Percentiles rank a stretch among this genome's conserved stretches.
Evolutionary conservation across 2,329 filamentous ascomycete species (phyloP).

Genomic region (Sporothrix pseudoabietina): DNA sequence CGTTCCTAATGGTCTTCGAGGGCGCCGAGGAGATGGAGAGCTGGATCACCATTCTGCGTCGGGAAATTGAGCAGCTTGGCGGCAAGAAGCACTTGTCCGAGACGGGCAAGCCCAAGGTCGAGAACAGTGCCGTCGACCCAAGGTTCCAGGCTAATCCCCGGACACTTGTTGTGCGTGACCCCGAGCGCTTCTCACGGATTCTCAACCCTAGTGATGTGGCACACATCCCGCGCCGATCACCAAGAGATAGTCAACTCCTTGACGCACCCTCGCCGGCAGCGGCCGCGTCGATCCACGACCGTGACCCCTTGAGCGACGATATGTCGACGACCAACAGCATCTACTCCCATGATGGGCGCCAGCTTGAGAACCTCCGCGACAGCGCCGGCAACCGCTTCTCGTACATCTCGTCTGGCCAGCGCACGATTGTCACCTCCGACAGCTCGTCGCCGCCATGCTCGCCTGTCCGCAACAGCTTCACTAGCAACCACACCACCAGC

Average conservation of each 20-base stretch:
- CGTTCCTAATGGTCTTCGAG: slow-evolving; percentile 72
- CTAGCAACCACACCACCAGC: slow-evolving; percentile 38
- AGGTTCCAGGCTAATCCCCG: slow-evolving; percentile 50
- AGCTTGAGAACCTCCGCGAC: slow-evolving; percentile 60
- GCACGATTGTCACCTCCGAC: slow-evolving; percentile 61
- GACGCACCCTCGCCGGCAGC: slow-evolving; percentile 30
- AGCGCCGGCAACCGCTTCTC: slow-evolving; percentile 58
- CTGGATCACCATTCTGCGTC: slow-evolving; percentile 70
- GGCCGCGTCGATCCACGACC: slow-evolving; percentile 41
- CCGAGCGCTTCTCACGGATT: slow-evolving; percentile 49
- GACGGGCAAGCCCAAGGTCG: slow-evolving; percentile 55
- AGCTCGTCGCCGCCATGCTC: slow-evolving; percentile 61
- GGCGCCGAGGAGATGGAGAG: slow-evolving; percentile 72
- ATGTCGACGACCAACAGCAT: slow-evolving; percentile 60
- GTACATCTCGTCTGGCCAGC: slow-evolving; percentile 61
- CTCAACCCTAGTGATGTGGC: slow-evolving; percentile 42
- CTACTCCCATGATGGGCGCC: slow-evolving; percentile 60
- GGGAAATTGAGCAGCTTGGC: slow-evolving; percentile 69
- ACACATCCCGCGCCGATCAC: slow-evolving; percentile 38
- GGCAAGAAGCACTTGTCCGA: slow-evolving; percentile 66
- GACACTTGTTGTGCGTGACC: slow-evolving; percentile 52
- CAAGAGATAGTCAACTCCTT: slow-evolving; percentile 37
- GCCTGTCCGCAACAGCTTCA: slow-evolving; percentile 57
- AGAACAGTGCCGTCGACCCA: slow-evolving; percentile 43
- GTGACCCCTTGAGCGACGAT: slow-evolving; percentile 54